Conservation (phyloP, 2,329 filamentous ascomycete species). For the Xylaria polymorpha region DNA sequence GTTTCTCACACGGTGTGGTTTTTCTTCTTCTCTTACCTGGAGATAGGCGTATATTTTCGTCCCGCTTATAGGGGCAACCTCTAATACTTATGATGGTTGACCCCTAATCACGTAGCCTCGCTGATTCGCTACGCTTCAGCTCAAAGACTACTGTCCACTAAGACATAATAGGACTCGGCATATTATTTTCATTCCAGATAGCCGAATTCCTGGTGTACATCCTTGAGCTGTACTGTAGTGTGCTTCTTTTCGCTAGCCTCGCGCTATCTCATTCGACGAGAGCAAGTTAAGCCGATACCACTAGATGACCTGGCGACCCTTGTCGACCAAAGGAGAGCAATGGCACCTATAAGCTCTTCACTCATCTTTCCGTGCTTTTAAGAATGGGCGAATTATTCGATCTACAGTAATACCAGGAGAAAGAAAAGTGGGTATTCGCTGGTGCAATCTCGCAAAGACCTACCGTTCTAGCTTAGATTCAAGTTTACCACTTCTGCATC, state of each 20-base stretch:
- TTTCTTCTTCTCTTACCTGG: neutral
- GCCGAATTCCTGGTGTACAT: slow-evolving; percentile 22
- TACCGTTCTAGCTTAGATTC: slow-evolving; percentile 21
- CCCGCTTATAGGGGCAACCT: neutral
- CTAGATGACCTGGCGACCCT: slow-evolving; percentile 22
- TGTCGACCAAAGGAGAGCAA: slow-evolving; percentile 25
- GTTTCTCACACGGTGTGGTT: neutral
- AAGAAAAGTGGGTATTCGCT: slow-evolving; percentile 12
- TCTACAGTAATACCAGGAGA: neutral
- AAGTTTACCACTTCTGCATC: slow-evolving; percentile 18
- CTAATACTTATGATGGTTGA: slow-evolving; percentile 1
- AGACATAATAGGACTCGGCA: slow-evolving; percentile 30
- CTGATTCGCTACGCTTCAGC: slow-evolving; percentile 12
- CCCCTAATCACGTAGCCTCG: slow-evolving; percentile 9
- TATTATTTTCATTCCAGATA: slow-evolving; percentile 32
- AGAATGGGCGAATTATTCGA: neutral
- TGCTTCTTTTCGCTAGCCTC: slow-evolving; percentile 16
- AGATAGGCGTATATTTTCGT: neutral
- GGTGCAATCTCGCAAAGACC: slow-evolving; percentile 35
- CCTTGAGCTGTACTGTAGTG: slow-evolving; percentile 1
- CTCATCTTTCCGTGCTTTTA: neutral
- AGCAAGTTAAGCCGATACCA: slow-evolving; percentile 32
- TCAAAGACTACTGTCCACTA: slow-evolving; percentile 5
- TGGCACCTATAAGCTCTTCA: slow-evolving; percentile 26
- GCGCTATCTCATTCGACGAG: slow-evolving; percentile 11